A percentile compares a stretch with the other conserved stretches of the same genome.
Conservation (phyloP, 1,139 yeast genomes). For the Kluyveromyces sp. region DNA sequence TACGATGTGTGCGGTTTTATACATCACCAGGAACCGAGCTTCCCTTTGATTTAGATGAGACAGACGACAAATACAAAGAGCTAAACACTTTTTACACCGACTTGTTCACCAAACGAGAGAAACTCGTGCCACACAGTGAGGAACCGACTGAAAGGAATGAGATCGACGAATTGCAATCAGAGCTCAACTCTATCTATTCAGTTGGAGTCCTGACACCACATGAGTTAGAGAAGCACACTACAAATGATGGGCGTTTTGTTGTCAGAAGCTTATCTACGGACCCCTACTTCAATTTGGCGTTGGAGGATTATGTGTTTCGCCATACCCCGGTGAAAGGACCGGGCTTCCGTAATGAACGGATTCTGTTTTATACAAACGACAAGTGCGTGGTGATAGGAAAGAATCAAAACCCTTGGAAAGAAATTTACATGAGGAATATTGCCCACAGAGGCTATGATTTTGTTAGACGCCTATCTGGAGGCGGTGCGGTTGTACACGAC, state of each 20-base stretch:
- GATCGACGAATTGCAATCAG: constrained; percentile 24
- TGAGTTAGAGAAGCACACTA: constrained; percentile 16
- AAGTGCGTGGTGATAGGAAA: constrained; percentile 94
- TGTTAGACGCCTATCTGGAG: constrained; percentile 80
- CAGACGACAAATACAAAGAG: constrained; percentile 23
- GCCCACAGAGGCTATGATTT: constrained; percentile 54
- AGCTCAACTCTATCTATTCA: constrained; percentile 16
- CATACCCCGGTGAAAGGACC: constrained; percentile 42
- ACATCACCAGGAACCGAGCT: neutral
- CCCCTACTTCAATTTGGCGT: constrained; percentile 72
- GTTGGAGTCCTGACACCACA: constrained; percentile 12
- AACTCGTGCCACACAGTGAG: neutral
- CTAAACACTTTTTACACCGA: constrained; percentile 26
- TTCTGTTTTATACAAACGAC: constrained; percentile 67
- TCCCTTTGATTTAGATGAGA: constrained; percentile 20
- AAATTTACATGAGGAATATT: constrained; percentile 60
- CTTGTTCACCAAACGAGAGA: constrained; percentile 18
- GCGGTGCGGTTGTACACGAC: constrained; percentile 97
- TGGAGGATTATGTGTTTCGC: constrained; percentile 73
- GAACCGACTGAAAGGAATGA: constrained; percentile 9
- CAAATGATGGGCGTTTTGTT: constrained; percentile 22
- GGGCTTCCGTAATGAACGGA: constrained; percentile 37
- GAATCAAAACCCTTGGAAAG: constrained; percentile 93
- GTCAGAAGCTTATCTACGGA: constrained; percentile 36
- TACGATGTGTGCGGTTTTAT: neutral